Conservation (phyloP, 371 early-diverging fungal species). For the Mucor plumbeus region DNA sequence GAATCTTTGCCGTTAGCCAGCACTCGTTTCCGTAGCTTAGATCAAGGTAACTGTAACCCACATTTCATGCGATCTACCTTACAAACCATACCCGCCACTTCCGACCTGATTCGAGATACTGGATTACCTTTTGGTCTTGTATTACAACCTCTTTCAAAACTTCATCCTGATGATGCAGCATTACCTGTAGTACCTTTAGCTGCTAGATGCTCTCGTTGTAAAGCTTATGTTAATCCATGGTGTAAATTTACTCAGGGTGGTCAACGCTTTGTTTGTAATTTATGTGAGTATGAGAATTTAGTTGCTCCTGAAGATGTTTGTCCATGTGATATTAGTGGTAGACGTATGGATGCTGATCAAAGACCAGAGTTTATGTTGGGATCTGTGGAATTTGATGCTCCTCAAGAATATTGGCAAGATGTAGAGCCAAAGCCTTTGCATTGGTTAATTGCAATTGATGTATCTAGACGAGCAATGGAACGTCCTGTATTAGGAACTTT, state of each 20-base stretch:
- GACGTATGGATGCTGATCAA: slow-evolving; percentile 81
- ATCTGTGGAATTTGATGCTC: slow-evolving; percentile 89
- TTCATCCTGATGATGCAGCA: slow-evolving; percentile 71
- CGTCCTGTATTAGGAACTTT: slow-evolving; percentile 78
- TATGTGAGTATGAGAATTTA: slow-evolving; percentile 87
- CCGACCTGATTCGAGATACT: slow-evolving; percentile 76
- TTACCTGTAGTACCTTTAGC: slow-evolving; percentile 22
- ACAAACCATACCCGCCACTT: slow-evolving; percentile 80
- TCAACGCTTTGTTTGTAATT: slow-evolving; percentile 88
- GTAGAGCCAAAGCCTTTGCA: slow-evolving; percentile 67
- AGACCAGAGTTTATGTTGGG: slow-evolving; percentile 93
- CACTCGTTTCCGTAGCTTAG: slow-evolving; percentile 79
- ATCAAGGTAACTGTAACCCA: slow-evolving; percentile 96
- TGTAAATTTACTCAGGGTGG: slow-evolving; percentile 90
- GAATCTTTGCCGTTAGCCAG: slow-evolving; percentile 78
- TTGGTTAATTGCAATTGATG: slow-evolving; percentile 93
- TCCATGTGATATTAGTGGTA: slow-evolving; percentile 91
- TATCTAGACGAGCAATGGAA: slow-evolving; percentile 83
- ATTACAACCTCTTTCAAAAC: slow-evolving; percentile 90
- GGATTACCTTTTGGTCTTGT: slow-evolving; percentile 87
- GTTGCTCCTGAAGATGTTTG: slow-evolving; percentile 90
- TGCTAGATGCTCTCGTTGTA: slow-evolving; percentile 81
- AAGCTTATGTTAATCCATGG: slow-evolving; percentile 93
- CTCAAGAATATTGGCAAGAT: slow-evolving; percentile 68
- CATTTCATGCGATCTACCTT: slow-evolving; percentile 90